phyloP scores from a whole-genome alignment of 192 early-diverging fungal species.

The Anaeromyces robustus region DNA sequence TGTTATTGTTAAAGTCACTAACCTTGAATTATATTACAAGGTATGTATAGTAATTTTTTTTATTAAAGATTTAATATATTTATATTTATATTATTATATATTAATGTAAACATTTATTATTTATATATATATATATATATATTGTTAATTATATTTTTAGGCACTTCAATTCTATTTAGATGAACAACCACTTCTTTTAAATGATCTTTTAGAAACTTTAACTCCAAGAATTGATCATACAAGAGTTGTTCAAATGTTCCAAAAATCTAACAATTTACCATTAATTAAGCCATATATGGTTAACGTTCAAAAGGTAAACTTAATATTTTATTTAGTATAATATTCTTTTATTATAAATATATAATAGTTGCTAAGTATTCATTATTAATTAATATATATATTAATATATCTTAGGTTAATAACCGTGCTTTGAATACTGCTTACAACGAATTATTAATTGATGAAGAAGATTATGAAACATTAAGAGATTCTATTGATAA shows the following conservation, averaged over 20 bases:
- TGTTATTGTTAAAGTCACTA: conserved; percentile 89
- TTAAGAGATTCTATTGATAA: conserved; percentile 87
- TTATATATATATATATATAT: too few species aligned
- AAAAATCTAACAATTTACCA: conserved; percentile 94
- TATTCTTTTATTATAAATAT: too few species aligned
- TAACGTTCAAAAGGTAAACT: conserved; percentile 74
- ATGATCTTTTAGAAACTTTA: conserved; percentile 76
- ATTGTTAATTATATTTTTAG: too few species aligned
- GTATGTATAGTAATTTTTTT: too few species aligned
- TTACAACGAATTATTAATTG: conserved; percentile 90
- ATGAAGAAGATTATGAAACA: conserved; percentile 92
- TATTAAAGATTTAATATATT: too few species aligned
- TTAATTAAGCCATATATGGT: conserved; percentile 93
- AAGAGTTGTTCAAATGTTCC: conserved; percentile 91
- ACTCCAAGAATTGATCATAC: conserved; percentile 91
- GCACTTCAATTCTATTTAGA: conserved; percentile 89
- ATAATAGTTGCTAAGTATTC: too few species aligned
- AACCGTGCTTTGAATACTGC: conserved; percentile 90
- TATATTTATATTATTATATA: too few species aligned
- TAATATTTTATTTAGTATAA: too few species aligned
- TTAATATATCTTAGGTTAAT: conserved; percentile 51
- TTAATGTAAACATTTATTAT: too few species aligned
- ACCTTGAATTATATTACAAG: conserved; percentile 98
- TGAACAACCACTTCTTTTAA: conserved; percentile 87
- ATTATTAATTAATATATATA: too few species aligned